Base-by-base conservation (phyloP, 2,329 filamentous ascomycete species). In the Arthrobotrys sinensis region DNA sequence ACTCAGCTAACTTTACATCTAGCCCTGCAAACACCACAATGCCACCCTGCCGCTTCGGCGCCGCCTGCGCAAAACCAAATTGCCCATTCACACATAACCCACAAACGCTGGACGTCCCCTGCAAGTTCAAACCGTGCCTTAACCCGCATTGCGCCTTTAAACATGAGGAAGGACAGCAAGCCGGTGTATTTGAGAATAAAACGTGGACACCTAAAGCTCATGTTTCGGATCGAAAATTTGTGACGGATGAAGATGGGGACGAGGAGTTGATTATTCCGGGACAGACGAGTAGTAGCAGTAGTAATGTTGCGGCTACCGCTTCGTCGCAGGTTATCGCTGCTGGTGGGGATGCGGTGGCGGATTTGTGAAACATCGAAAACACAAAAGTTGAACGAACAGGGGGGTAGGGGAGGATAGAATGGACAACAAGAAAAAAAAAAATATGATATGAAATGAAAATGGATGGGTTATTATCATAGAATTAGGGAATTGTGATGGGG, bases 31-130 rank as follows among this genome's bases (percentile, higher is more conserved):
- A 40, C 83, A 94, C 94, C 0, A 89, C 88, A 32, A 93, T 93
- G 89, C 93, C 93, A 5, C 88, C 93, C 24, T 99, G 96, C 86
- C 91, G 93, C 76, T 97, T 97, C 83, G 96, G 96, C 32, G 92
- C 91, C 57, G 93, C 95, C 83, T 99, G 96, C 87, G 91, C 91
- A 40, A 90, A 90, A 3, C 86, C 90, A 11, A 90, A 90, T 78
- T 99, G 96, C 89, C 94, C 93, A 81, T 99, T 97, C 83, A 94
- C 93, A 11, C 96, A 99, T 85, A 86, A 92, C 81, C 92, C 91
- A 57, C 80, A 81, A 60, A 76, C 73, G 16, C 79, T 81, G 43
- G 79, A 80, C 40, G 75, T 72, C 12, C 79, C 79, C 2, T 99
- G 96, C 90, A 94, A 91, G 83, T 98, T 92, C 86, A 94, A 91